Base-by-base conservation (phyloP, 805 yeast species). In the Metschnikowia aberdeeniae region DNA sequence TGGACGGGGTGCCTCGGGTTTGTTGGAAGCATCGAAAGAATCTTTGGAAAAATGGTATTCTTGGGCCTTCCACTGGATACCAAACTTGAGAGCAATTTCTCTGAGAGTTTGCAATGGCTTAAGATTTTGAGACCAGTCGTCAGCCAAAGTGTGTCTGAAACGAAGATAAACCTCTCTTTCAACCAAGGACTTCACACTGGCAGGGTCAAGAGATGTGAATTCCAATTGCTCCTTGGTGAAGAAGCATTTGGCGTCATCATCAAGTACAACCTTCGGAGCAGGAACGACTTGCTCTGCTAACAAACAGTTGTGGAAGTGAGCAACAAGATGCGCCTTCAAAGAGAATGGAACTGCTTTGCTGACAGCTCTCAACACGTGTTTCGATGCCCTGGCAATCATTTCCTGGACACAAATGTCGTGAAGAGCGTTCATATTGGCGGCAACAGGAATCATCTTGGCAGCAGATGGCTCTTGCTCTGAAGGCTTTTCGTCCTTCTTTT, bases 11-110 rank as follows among this genome's bases (percentile, higher is more conserved):
- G 60, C 51, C 41, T 60, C 63, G 8, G 42, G 31, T 4, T 64
- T 74, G 11, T 59, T 46, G 22, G 54, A 45, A n/a, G 53, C 49
- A 27, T 64, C 69, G 35, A 72, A 62, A 14, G 57, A 63, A 36
- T 72, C 80, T 36, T 61, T 60, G 29, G 78, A 72, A 61, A 80
- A 78, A 10, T 62, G 67, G 58, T 78, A 82, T 9, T 67, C 59
- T 50, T 67, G 75, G 9, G 77, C 71, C 49, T 72, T 67, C 86
- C 96, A 84, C 70, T 93, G 99, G 43, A 92, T 79, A 66, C 98
- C 98, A 55, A 82, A 79, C 65, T 86, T 85, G 43, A 71, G 57
- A 9, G 96, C 81, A 51, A 89, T 73, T 53, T 83, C 86, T 67
- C 90, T 81, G 56, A 88, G 70, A 35, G 85, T 58, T 42, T 77